Evolutionary conservation across 805 yeast species (phyloP).

Genomic region (Torulaspora indica): DNA sequence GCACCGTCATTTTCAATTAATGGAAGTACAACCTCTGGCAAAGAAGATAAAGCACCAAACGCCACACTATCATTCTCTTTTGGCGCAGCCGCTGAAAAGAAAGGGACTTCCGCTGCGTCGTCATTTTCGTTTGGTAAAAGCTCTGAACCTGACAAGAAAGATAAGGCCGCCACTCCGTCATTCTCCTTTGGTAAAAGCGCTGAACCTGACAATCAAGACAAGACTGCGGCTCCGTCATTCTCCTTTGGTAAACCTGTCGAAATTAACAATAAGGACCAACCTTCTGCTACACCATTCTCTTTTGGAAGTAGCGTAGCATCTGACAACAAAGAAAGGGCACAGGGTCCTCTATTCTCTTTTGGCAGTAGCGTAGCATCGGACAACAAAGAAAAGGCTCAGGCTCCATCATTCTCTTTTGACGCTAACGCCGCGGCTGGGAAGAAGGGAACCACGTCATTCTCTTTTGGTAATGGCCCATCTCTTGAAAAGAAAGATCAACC

Average conservation of each 20-base stretch:
- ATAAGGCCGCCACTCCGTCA: conserved; percentile 1
- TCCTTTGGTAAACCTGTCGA: conserved; percentile 5
- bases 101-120: not conserved
- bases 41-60: no score
- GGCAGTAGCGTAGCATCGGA: conserved; percentile 2
- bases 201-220: not conserved
- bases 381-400: conserved; percentile 1
- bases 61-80: not conserved
- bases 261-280: not conserved
- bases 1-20: no score
- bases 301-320: conserved; percentile 2
- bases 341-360: conserved; percentile 7
- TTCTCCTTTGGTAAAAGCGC: conserved; percentile 13
- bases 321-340: not conserved
- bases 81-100: not conserved
- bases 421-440: not conserved
- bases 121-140: conserved; percentile 1
- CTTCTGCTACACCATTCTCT: conserved; percentile 2
- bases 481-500: not conserved
- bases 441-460: conserved; percentile 2
- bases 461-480: not conserved
- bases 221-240: conserved; percentile 4
- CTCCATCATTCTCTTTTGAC: conserved; percentile 2
- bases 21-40: no score
- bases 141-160: not conserved